Conservation (phyloP, 169 alveolate species). For the Besnoitia besnoiti region DNA sequence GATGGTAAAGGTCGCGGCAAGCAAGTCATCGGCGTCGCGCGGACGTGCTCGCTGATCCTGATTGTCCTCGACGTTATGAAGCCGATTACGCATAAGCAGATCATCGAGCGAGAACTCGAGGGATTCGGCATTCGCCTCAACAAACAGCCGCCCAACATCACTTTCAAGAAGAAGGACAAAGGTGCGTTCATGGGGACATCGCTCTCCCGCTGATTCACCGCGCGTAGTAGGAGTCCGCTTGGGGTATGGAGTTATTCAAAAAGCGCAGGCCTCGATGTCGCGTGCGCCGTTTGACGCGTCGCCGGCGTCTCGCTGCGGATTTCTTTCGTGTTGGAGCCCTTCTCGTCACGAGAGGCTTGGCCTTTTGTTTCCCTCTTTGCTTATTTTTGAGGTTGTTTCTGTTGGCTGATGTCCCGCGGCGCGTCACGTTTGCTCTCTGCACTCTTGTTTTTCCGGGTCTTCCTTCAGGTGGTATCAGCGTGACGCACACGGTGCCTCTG, state of each 20-base stretch:
- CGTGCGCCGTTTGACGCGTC: too few species aligned
- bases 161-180: slow-evolving; percentile 45
- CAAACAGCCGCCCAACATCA: slow-evolving; percentile 90
- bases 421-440: neutral
- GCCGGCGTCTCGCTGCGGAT: too few species aligned
- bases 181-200: too few species aligned
- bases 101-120: slow-evolving; percentile 95
- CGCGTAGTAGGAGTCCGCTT: too few species aligned
- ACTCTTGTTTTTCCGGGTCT: neutral
- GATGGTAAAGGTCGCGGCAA: slow-evolving; percentile 99
- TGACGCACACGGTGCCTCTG: slow-evolving; percentile 81
- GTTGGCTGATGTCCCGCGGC: neutral
- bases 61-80: slow-evolving; percentile 95
- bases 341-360: neutral
- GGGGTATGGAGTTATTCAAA: too few species aligned
- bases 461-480: slow-evolving; percentile 82
- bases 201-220: too few species aligned
- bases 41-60: slow-evolving; percentile 94
- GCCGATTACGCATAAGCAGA: slow-evolving; percentile 92
- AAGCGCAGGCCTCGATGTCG: too few species aligned
- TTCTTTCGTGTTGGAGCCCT: neutral
- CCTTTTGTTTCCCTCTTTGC: neutral
- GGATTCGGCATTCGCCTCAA: slow-evolving; percentile 97
- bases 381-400: too few species aligned
- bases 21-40: slow-evolving; percentile 98